Evolutionary conservation across 495 filamentous ascomycete species (phyloP), one percentile per base, ranked within the genome.

Genomic region (Darksidea phi): DNA sequence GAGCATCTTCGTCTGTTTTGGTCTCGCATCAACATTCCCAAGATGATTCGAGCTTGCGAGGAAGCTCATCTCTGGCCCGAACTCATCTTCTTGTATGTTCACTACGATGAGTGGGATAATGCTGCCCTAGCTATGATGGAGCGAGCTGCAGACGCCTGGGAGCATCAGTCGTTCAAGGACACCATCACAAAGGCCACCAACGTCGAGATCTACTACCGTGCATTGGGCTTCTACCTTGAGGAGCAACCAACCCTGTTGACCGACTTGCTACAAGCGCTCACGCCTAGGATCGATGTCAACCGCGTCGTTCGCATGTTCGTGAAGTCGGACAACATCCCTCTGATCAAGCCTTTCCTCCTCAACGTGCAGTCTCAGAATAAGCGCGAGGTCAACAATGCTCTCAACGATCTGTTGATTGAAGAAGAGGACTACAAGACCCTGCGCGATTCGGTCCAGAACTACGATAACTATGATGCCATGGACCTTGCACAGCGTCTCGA

Each of bases 91-190:
- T 80, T 97, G 66, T 99, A 99, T 79, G 91, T 89, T 77, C 95
- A 99, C 77, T 97, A 97, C 71, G 95, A 99, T 66, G 95, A 99
- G 73, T 97, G 89, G 79, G 95, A 99, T 77, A 99, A 99, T 72
- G 94, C 95, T 24, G 94, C 94, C 21, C 82, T 99, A 57, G 91
- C 95, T 34, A 97, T 99, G 83, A 99, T 99, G 91, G 95, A 99
- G 82, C 90, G 94, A 67, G 89, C 95, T 36, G 87, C 95, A 52
- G 93, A 97, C 76, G 89, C 95, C 2, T 99, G 95, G 95, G 95
- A 99, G 75, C 95, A 99, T 77, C 94, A 97, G 76, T 95, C 93
- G 26, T 97, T 99, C 86, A 97, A 97, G 84, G 95, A 97, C 74
- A 97, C 96, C 61, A 82, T 96, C 57, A 86, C 96, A 78, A 97